Conservation (phyloP, 495 filamentous ascomycete genomes). For the Oleoguttula mirabilis region DNA sequence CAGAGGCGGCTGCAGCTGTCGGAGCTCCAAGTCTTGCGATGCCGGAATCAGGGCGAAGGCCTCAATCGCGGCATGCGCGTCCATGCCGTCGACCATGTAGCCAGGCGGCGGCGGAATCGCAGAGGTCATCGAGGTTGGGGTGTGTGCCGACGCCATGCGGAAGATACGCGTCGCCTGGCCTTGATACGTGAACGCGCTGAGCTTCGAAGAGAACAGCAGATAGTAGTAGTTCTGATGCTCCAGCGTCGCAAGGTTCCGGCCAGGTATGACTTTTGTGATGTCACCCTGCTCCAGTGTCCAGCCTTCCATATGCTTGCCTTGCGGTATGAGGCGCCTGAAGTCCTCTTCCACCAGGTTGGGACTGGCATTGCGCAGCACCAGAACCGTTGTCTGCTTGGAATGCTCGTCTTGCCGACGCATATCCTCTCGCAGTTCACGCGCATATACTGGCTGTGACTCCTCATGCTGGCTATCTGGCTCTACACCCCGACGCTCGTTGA, state of each 20-base stretch:
- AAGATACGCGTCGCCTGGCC: conserved; percentile 37
- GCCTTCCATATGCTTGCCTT: conserved; percentile 48
- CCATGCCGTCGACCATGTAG: conserved; percentile 33
- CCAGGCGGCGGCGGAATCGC: conserved; percentile 28
- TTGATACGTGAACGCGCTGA: conserved; percentile 45
- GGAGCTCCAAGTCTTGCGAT: conserved; percentile 25
- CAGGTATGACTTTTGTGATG: conserved; percentile 35
- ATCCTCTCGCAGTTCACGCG: background rate
- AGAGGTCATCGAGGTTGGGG: conserved; percentile 22
- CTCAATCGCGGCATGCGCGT: conserved; percentile 32
- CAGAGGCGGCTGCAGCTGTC: conserved; percentile 23
- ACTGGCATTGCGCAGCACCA: conserved; percentile 41
- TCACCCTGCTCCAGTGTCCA: conserved; percentile 43
- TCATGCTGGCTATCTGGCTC: no score
- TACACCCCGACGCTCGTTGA: no score
- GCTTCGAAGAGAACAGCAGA: conserved; percentile 45
- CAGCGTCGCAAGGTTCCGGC: conserved; percentile 41
- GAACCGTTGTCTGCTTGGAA: conserved; percentile 30
- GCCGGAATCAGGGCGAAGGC: conserved; percentile 44
- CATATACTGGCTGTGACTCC: background rate
- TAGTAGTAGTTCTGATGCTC: conserved; percentile 45
- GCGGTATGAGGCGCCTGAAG: conserved; percentile 48
- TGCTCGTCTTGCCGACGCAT: conserved; percentile 3
- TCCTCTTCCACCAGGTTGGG: conserved; percentile 47
- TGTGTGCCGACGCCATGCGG: conserved; percentile 29